Conservation (phyloP, 116 monocot genomes). For the Trichopus zeylanicus region DNA sequence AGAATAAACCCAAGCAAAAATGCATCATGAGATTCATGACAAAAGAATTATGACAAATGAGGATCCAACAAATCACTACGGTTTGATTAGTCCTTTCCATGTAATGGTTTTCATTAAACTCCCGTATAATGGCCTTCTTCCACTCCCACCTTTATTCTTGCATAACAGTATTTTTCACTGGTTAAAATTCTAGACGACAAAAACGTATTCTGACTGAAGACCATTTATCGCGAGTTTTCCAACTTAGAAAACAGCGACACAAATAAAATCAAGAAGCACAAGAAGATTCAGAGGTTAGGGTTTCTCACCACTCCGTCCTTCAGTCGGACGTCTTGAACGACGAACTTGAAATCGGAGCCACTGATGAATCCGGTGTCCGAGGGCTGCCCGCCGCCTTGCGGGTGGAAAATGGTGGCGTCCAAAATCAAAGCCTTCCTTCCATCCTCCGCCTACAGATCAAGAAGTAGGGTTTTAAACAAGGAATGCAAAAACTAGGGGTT, state of each 20-base stretch:
- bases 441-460: constrained; percentile 31
- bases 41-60: too few species aligned
- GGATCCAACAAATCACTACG: too few species aligned
- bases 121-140: too few species aligned
- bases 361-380: constrained; percentile 49
- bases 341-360: constrained; percentile 31
- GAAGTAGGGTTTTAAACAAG: not conserved
- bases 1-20: too few species aligned
- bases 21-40: too few species aligned
- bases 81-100: too few species aligned
- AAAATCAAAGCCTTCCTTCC: constrained; percentile 44
- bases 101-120: too few species aligned
- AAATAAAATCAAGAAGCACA: not conserved
- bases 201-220: too few species aligned
- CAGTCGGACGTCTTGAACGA: constrained; percentile 58
- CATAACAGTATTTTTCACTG: too few species aligned
- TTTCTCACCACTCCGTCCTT: constrained; percentile 56
- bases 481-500: not conserved
- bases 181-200: too few species aligned
- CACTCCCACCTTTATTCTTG: too few species aligned
- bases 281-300: not conserved
- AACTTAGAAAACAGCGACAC: not conserved
- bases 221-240: too few species aligned
- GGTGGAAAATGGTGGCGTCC: constrained; percentile 72
- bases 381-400: constrained; percentile 86